phyloP scores from a whole-genome alignment of 2,329 filamentous ascomycete genomes.

The Diaporthe amygdali region DNA sequence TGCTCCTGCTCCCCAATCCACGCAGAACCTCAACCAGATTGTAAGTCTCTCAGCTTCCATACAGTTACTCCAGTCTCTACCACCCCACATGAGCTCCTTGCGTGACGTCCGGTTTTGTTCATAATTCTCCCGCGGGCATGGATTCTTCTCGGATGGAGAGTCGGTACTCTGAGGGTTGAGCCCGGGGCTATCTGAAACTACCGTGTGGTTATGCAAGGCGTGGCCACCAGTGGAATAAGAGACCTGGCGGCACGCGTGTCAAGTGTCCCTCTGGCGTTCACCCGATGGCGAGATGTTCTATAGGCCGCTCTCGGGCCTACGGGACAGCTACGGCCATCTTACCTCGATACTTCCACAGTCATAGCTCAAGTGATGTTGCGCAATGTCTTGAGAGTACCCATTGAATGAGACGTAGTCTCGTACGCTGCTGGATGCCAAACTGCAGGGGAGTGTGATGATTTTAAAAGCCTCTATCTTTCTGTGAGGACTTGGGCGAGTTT shows the following conservation, averaged over 20 bases:
- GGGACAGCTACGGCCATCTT: not conserved
- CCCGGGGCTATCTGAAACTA: not conserved
- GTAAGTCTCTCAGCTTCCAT: slow-evolving; percentile 61
- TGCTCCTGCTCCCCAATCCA: slow-evolving; percentile 80
- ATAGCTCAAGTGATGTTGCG: not conserved
- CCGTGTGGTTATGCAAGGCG: too few species aligned
- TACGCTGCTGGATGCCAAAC: not conserved
- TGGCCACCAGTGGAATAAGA: not conserved
- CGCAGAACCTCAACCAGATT: slow-evolving; percentile 94
- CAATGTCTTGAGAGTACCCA: too few species aligned
- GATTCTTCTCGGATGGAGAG: not conserved
- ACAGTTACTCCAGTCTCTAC: not conserved
- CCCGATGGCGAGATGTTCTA: not conserved
- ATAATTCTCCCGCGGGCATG: not conserved
- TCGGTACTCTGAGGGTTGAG: not conserved
- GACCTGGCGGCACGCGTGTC: not conserved
- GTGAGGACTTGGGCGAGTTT: not conserved
- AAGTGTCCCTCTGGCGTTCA: not conserved
- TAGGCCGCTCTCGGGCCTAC: too few species aligned
- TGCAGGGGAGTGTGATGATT: not conserved
- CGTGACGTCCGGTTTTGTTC: too few species aligned
- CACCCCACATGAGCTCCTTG: not conserved
- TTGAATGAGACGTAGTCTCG: not conserved
- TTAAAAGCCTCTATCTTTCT: not conserved
- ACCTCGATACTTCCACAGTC: not conserved